Conservation (phyloP, 257 asterid genomes). For the Capsicum pubescens region DNA sequence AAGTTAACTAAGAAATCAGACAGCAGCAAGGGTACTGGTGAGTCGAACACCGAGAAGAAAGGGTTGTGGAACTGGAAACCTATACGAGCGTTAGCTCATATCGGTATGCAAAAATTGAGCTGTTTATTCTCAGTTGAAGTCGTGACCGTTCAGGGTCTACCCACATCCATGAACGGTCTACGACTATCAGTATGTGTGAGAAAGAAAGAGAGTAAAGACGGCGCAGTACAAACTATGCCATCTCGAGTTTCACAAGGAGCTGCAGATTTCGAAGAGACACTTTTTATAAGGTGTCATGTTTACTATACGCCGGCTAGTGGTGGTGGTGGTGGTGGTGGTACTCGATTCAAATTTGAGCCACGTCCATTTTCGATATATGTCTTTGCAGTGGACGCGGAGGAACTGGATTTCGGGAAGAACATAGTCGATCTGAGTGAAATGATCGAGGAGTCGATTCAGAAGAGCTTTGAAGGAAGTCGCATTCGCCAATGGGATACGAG, state of each 20-base stretch:
- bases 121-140: slow-evolving; percentile 88
- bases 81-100: slow-evolving; percentile 71
- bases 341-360: slow-evolving; percentile 66
- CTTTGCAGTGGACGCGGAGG: slow-evolving; percentile 80
- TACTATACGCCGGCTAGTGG: slow-evolving; percentile 58
- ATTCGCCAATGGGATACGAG: slow-evolving; percentile 76
- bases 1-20: slow-evolving; percentile 38
- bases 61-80: slow-evolving; percentile 97
- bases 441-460: slow-evolving; percentile 78
- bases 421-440: slow-evolving; percentile 67
- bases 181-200: slow-evolving; percentile 79
- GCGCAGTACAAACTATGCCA: slow-evolving; percentile 90
- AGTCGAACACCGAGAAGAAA: slow-evolving; percentile 49
- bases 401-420: slow-evolving; percentile 72
- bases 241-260: slow-evolving; percentile 79
- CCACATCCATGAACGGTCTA: slow-evolving; percentile 86
- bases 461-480: slow-evolving; percentile 68
- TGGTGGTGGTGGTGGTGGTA: slow-evolving; percentile 32
- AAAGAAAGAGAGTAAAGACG: slow-evolving; percentile 74
- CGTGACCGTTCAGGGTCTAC: slow-evolving; percentile 70
- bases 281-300: slow-evolving; percentile 78
- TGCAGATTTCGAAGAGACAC: slow-evolving; percentile 92
- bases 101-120: slow-evolving; percentile 83
- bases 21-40: slow-evolving; percentile 40
- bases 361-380: slow-evolving; percentile 78